Conservation (phyloP, 2,329 filamentous ascomycete species). For the Apiospora hydei region DNA sequence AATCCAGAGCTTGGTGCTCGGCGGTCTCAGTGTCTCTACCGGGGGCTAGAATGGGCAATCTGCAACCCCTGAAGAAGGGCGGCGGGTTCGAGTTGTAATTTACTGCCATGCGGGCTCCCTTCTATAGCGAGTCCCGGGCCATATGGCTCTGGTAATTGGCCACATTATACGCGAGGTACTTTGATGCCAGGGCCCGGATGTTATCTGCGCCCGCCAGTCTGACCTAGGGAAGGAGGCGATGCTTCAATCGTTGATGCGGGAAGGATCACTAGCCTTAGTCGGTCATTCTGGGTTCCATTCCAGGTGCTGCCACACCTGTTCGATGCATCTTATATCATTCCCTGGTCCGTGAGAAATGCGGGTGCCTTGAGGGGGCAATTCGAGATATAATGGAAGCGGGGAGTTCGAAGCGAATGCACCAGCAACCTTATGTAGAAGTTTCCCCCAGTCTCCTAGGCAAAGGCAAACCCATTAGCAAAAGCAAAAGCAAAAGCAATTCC, state of each 20-base stretch:
- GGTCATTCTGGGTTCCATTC: conserved; percentile 6
- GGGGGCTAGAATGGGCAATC: not conserved
- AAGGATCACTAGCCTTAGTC: conserved; percentile 13
- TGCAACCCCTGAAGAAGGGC: conserved; percentile 4
- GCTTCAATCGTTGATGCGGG: not conserved
- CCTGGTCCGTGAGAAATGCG: not conserved
- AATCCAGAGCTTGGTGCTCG: not conserved
- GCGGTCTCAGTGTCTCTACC: not conserved
- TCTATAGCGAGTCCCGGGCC: conserved; percentile 8
- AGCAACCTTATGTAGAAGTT: not conserved
- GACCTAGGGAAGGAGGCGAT: conserved; percentile 11
- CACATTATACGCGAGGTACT: conserved; percentile 2
- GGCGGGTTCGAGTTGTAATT: not conserved
- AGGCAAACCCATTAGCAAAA: not conserved
- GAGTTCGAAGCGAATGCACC: not conserved
- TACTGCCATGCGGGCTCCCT: not conserved
- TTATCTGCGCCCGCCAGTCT: conserved; percentile 9
- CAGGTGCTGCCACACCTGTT: conserved; percentile 13
- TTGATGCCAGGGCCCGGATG: not conserved
- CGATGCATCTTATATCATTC: conserved; percentile 5
- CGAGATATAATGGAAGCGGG: conserved; percentile 18
- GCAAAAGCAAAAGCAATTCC: conserved; percentile 1
- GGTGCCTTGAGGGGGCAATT: conserved; percentile 21
- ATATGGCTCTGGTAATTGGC: not conserved
- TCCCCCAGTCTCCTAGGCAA: not conserved